phyloP scores from a whole-genome alignment of 2,329 filamentous ascomycete species.

The Ophiocordyceps camponoti-floridani region DNA sequence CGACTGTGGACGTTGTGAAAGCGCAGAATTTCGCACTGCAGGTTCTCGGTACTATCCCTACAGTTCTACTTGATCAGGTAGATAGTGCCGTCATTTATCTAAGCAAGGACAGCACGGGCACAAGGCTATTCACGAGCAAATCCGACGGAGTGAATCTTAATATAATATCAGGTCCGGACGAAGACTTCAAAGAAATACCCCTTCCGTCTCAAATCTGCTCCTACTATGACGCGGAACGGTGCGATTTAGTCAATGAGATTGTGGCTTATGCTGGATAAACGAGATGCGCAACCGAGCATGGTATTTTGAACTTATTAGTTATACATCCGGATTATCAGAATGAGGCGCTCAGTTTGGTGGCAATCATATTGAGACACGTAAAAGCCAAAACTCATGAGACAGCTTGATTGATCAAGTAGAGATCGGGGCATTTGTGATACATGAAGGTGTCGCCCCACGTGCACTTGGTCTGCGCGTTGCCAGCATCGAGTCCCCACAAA shows the following conservation, averaged over 20 bases:
- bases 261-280: constrained; percentile 74
- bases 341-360: no score
- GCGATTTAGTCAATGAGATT: constrained; percentile 76
- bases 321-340: no score
- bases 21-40: constrained; percentile 89
- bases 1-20: constrained; percentile 88
- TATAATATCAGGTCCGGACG: constrained; percentile 49
- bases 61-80: constrained; percentile 80
- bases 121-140: constrained; percentile 83
- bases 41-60: constrained; percentile 71
- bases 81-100: constrained; percentile 83
- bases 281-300: not conserved
- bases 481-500: no score
- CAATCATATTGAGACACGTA: no score
- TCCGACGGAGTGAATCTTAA: constrained; percentile 77
- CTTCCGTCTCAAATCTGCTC: constrained; percentile 81
- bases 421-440: no score
- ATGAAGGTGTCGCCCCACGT: no score
- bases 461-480: no score
- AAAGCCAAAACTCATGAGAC: no score
- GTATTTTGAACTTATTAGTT: no score
- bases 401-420: no score
- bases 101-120: constrained; percentile 55
- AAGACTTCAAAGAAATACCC: constrained; percentile 74
- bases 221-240: constrained; percentile 49